These are phyloP conservation scores for Pseudocercospora cruenta DNA, from an alignment of 2,329 filamentous ascomycete genomes.

Conservation along the genomic window DNA sequence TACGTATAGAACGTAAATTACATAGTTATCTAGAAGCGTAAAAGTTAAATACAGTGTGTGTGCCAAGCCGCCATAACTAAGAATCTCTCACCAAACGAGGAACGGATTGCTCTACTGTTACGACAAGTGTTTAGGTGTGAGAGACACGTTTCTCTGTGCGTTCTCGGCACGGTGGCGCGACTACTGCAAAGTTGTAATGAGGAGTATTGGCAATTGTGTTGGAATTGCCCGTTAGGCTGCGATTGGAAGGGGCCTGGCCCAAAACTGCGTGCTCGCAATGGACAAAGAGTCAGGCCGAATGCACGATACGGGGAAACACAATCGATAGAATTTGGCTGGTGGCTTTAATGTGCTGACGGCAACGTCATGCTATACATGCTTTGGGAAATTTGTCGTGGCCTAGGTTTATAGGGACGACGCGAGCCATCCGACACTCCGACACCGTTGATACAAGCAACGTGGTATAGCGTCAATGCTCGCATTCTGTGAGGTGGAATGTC, in stretches of 20 bases:
- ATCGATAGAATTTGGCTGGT: background rate
- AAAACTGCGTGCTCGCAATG: background rate
- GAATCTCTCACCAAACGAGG: no score
- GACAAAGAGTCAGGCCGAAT: slow-evolving; percentile 6
- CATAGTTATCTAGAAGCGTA: no score
- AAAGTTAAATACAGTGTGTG: no score
- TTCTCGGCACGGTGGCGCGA: background rate
- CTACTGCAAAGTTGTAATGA: background rate
- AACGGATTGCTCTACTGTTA: background rate
- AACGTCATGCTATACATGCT: background rate
- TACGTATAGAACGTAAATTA: no score
- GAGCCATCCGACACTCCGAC: background rate
- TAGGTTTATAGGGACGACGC: background rate
- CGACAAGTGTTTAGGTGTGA: background rate
- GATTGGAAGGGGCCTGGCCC: background rate
- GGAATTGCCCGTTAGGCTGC: background rate
- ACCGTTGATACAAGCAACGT: background rate
- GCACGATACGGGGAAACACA: slow-evolving; percentile 2
- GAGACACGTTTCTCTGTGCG: background rate
- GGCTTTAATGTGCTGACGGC: background rate
- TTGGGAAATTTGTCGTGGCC: background rate
- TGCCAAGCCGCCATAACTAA: no score
- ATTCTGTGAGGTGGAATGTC: background rate
- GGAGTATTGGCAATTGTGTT: background rate
- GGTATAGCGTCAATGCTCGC: no score